phyloP scores from a whole-genome alignment of 116 monocot genomes.

The Papilionanthe hybrid region DNA sequence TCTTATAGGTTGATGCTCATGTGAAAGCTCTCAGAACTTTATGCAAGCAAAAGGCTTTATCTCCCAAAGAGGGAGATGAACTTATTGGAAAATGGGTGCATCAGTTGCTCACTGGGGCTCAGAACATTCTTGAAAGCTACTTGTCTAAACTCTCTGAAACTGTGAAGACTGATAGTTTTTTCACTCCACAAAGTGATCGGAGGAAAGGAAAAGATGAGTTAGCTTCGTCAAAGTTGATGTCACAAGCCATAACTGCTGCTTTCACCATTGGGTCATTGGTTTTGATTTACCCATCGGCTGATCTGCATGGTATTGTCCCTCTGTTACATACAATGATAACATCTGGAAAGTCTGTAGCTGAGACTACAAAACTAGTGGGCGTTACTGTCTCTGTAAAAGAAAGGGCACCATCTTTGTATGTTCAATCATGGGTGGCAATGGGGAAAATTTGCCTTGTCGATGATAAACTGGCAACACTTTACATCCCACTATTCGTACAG shows the following conservation, averaged over 20 bases:
- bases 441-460: conserved; percentile 93
- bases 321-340: conserved; percentile 75
- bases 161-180: conserved; percentile 22
- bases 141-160: conserved; percentile 44
- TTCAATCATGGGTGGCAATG: conserved; percentile 93
- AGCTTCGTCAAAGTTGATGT: conserved; percentile 17
- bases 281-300: conserved; percentile 63
- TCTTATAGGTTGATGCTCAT: conserved; percentile 88
- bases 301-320: conserved; percentile 55
- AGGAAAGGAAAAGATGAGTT: conserved; percentile 32
- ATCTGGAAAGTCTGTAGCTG: conserved; percentile 39
- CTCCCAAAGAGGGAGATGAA: conserved; percentile 46
- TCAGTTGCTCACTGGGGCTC: conserved; percentile 52
- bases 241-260: conserved; percentile 61
- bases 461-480: conserved; percentile 76
- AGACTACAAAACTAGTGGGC: conserved; percentile 29
- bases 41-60: conserved; percentile 77
- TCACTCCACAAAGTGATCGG: conserved; percentile 41
- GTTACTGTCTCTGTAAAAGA: conserved; percentile 49
- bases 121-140: conserved; percentile 49
- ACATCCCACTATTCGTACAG: conserved; percentile 94
- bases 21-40: conserved; percentile 82
- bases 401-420: conserved; percentile 57
- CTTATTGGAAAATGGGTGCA: conserved; percentile 76
- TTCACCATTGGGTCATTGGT: conserved; percentile 83